Evolutionary conservation across 164 flowering plant genomes (phyloP).

Genomic region (Magnolia kwangsiensis): DNA sequence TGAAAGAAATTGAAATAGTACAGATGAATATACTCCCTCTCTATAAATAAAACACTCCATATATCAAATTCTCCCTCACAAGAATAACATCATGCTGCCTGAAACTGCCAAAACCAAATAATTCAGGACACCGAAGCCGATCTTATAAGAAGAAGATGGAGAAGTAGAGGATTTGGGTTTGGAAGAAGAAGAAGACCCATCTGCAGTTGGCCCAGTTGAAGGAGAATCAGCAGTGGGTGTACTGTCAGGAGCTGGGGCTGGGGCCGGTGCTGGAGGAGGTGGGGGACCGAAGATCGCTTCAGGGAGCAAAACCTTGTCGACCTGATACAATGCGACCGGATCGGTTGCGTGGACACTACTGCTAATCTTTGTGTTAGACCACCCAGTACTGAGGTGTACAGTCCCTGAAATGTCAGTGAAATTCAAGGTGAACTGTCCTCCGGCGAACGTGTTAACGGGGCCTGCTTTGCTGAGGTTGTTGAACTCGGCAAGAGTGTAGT

Average conservation of each 20-base stretch:
- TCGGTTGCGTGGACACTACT: constrained; percentile 69
- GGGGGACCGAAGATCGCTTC: constrained; percentile 79
- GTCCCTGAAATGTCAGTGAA: constrained; percentile 65
- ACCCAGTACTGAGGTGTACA: constrained; percentile 53
- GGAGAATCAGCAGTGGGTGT: constrained; percentile 45
- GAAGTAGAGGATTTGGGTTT: constrained; percentile 21
- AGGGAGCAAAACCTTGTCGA: constrained; percentile 74
- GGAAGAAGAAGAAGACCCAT: constrained; percentile 23
- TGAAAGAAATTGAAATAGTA: not conserved
- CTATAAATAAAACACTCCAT: constrained; percentile 21
- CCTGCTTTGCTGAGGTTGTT: constrained; percentile 54
- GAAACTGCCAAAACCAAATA: constrained; percentile 40
- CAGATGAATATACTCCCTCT: constrained; percentile 14
- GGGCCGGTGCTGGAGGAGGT: constrained; percentile 70
- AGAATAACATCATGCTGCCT: constrained; percentile 31
- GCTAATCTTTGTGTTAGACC: constrained; percentile 60
- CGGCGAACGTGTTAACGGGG: constrained; percentile 67
- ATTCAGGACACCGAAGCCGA: constrained; percentile 27
- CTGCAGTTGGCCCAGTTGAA: not conserved
- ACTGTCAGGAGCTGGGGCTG: constrained; percentile 43
- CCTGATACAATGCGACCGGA: constrained; percentile 73
- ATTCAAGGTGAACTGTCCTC: constrained; percentile 56
- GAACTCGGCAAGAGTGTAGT: constrained; percentile 72
- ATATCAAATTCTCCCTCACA: constrained; percentile 24
- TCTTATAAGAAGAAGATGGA: constrained; percentile 27